Evolutionary conservation across 2,329 filamentous ascomycete genomes (phyloP), one percentile per base, ranked within the genome.

Genomic region (Cladosporium sp.): DNA sequence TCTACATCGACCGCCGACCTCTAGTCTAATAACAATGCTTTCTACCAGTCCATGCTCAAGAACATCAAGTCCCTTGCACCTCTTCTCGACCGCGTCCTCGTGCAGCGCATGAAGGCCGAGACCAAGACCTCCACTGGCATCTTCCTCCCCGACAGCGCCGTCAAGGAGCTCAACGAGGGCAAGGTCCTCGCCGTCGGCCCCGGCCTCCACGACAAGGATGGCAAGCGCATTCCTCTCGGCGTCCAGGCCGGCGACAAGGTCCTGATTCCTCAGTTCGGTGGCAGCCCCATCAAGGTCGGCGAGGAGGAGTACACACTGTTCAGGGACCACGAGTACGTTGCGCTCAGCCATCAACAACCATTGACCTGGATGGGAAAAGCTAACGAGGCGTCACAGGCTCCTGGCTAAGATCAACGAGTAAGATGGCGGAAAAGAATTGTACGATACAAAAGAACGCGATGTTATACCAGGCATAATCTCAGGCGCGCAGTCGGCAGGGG

Each of bases 361-460:
- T 28, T 50, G 40, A 5, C 11, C 2, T 16, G 3, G 28, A 55
- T 29, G 23, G 18, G 23, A 52, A 49, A 40, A 10, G 62, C 73
- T 76, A 60, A 77, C 66, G 33, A 1, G 6, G 10, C 35, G 28
- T 8, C n/a, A 5, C 74, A 97, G 94, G 80, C 92, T 99, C 73
- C 88, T 99, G 68, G 95, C 95, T 80, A 99, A 98, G 90, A 97
- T 99, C 87, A 97, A 92, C 83, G 94, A 98, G 86, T 97, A 91
- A 84, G 85, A 33, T 49, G 46, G 56, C 5, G 63, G 44, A 46
- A 62, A 56, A 33, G 29, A 55, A 52, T 64, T 59, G 62, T 65
- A 60, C 63, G 63, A 65, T 65, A 60, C 16, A 37, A 56, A 18
- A 35, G 23, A 26, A 33, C 35, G 57, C 57, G 40, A 65, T 62